Percentiles rank a stretch among this genome's conserved stretches.
Conservation (phyloP, 139 green algal genomes). For the Picochlorum sp. region DNA sequence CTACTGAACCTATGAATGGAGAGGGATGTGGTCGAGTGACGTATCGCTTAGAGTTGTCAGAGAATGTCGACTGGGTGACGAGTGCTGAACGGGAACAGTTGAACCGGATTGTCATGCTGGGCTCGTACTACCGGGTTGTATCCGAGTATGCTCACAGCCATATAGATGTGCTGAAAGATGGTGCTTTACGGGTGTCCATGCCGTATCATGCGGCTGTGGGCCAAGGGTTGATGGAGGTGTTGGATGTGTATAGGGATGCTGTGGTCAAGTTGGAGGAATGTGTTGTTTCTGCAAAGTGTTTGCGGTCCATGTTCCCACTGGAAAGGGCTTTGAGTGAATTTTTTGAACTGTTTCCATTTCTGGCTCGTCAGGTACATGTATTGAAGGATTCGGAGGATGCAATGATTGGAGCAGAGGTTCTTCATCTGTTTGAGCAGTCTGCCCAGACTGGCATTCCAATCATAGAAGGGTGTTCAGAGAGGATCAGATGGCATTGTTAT, state of each 20-base stretch:
- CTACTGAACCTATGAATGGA: not conserved
- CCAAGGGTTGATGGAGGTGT: slow-evolving; percentile 66
- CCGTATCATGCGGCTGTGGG: slow-evolving; percentile 56
- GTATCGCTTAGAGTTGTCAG: too few relatives aligned
- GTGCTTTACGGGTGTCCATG: not conserved
- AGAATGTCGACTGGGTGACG: slow-evolving; percentile 27
- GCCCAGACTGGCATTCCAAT: slow-evolving; percentile 50
- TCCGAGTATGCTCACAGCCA: slow-evolving; percentile 14
- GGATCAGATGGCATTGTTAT: slow-evolving; percentile 82
- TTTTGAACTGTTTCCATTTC: slow-evolving; percentile 52
- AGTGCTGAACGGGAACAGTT: slow-evolving; percentile 29
- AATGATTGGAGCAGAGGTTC: slow-evolving; percentile 38
- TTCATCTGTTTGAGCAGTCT: slow-evolving; percentile 40
- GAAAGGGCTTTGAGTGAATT: slow-evolving; percentile 57
- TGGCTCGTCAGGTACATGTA: slow-evolving; percentile 40
- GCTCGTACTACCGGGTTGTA: slow-evolving; percentile 18
- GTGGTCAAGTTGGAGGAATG: slow-evolving; percentile 61
- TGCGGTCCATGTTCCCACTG: slow-evolving; percentile 43
- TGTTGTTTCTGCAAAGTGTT: slow-evolving; percentile 24
- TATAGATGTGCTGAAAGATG: slow-evolving; percentile 45
- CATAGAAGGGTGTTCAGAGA: slow-evolving; percentile 55
- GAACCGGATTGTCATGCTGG: slow-evolving; percentile 49
- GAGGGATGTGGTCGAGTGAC: not conserved
- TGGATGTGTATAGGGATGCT: slow-evolving; percentile 63
- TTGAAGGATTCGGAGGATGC: slow-evolving; percentile 30